Conservation (phyloP, 1,284 basidiomycete genomes). For the Boletus sp. region DNA sequence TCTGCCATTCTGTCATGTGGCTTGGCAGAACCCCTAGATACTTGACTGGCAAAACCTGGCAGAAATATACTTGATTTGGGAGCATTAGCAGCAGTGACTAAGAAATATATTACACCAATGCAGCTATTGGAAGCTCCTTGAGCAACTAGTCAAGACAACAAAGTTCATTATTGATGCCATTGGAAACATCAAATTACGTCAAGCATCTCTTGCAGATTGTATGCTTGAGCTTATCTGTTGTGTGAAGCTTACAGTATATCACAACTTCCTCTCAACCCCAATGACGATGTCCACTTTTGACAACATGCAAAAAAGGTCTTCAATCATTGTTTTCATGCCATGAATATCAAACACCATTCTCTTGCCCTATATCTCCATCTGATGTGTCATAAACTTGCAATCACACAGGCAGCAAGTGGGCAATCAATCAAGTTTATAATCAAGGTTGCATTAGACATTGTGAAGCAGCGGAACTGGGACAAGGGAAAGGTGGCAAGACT, state of each 20-base stretch:
- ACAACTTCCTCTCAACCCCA: background rate
- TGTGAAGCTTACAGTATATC: background rate
- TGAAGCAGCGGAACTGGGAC: background rate
- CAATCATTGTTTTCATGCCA: background rate
- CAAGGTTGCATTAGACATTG: background rate
- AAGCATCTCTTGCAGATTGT: background rate
- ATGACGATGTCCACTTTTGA: background rate
- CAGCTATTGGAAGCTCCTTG: background rate
- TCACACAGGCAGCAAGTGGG: background rate
- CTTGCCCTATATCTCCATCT: background rate
- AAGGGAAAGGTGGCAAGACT: background rate
- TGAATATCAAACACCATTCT: background rate
- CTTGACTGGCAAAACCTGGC: too few relatives aligned
- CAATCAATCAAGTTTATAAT: background rate
- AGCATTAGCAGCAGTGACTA: too few relatives aligned
- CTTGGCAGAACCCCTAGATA: too few relatives aligned
- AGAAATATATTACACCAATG: background rate
- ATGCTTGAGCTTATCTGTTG: background rate
- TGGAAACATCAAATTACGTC: background rate
- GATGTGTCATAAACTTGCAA: background rate
- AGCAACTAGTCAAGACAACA: background rate
- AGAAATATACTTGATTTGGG: too few relatives aligned
- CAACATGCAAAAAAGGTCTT: background rate
- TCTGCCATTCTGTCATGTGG: too few relatives aligned
- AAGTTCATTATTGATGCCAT: background rate